Evolutionary conservation across 2,329 filamentous ascomycete species (phyloP).

Genomic region (Cladophialophora yegresii): DNA sequence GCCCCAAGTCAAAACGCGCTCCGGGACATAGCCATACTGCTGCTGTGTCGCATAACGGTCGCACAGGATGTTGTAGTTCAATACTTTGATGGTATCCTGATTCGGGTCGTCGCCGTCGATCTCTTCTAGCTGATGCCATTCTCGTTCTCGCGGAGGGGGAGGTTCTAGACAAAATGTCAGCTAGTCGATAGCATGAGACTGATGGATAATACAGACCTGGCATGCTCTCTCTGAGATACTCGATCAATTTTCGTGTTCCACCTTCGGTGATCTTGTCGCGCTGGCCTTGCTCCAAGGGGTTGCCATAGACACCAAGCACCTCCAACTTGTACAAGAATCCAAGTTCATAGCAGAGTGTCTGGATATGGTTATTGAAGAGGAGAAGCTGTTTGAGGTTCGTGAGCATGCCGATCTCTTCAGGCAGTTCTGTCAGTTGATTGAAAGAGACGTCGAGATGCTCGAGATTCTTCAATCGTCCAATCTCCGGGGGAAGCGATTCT

Average conservation of each 20-base stretch:
- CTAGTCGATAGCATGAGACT: not conserved
- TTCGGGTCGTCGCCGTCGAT: conserved; percentile 53
- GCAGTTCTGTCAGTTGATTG: conserved; percentile 80
- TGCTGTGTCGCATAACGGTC: conserved; percentile 85
- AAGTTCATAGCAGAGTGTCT: conserved; percentile 78
- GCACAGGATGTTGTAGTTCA: conserved; percentile 95
- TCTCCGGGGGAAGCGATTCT: conserved; percentile 71
- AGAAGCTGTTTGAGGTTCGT: conserved; percentile 83
- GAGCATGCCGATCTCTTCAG: conserved; percentile 93
- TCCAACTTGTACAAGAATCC: conserved; percentile 88
- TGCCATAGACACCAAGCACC: conserved; percentile 87
- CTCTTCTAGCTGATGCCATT: conserved; percentile 73
- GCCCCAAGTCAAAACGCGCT: conserved; percentile 79
- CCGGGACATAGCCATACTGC: conserved; percentile 88
- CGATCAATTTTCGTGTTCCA: conserved; percentile 82
- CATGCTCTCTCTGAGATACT: conserved; percentile 77
- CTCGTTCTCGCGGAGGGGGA: conserved; percentile 72
- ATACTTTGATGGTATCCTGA: conserved; percentile 72
- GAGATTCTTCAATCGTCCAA: conserved; percentile 79
- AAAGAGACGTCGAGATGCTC: conserved; percentile 83
- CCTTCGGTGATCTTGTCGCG: conserved; percentile 83
- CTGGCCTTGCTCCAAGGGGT: conserved; percentile 73
- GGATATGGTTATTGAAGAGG: conserved; percentile 83
- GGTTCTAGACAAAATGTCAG: conserved; percentile 61
- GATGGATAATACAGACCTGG: conserved; percentile 63